Conservation (phyloP, 306 rosid genomes). For the Alnus glutinosa region DNA sequence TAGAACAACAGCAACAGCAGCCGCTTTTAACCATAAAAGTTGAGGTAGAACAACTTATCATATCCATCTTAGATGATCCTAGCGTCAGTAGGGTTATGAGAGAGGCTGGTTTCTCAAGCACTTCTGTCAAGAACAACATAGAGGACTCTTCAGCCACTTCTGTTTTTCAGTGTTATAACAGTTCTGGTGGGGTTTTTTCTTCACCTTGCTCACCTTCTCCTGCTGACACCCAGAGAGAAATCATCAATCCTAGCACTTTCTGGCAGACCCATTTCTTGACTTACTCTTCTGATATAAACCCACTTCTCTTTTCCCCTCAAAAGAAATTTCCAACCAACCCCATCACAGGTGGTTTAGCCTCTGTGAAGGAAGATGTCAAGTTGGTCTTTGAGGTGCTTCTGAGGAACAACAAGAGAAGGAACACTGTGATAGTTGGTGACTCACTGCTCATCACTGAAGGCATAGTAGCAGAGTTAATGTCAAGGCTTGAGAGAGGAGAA, state of each 20-base stretch:
- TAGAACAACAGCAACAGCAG: constrained; percentile 83
- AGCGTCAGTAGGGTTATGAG: constrained; percentile 96
- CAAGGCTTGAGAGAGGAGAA: constrained; percentile 62
- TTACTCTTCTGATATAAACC: constrained; percentile 53
- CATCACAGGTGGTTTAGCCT: constrained; percentile 22
- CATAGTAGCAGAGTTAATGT: constrained; percentile 58
- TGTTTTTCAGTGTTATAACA: constrained; percentile 57
- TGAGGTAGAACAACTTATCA: constrained; percentile 80
- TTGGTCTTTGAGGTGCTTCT: constrained; percentile 55
- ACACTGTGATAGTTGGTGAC: constrained; percentile 83
- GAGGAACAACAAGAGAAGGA: constrained; percentile 61
- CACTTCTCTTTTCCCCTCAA: constrained; percentile 56
- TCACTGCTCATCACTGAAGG: constrained; percentile 56
- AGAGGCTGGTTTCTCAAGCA: constrained; percentile 92
- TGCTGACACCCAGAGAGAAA: constrained; percentile 30
- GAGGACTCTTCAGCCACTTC: constrained; percentile 61
- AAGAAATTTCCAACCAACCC: constrained; percentile 41
- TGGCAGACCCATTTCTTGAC: constrained; percentile 52
- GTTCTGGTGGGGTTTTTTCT: constrained; percentile 69
- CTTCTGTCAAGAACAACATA: constrained; percentile 65
- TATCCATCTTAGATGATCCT: constrained; percentile 93
- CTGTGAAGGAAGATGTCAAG: constrained; percentile 66
- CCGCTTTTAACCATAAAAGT: constrained; percentile 74
- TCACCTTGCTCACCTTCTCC: constrained; percentile 85
- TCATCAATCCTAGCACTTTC: constrained; percentile 34